A percentile compares a stretch with the other conserved stretches of the same genome.
phyloP scores from a whole-genome alignment of 306 rosid species.

The Gastrolobium villosum region DNA sequence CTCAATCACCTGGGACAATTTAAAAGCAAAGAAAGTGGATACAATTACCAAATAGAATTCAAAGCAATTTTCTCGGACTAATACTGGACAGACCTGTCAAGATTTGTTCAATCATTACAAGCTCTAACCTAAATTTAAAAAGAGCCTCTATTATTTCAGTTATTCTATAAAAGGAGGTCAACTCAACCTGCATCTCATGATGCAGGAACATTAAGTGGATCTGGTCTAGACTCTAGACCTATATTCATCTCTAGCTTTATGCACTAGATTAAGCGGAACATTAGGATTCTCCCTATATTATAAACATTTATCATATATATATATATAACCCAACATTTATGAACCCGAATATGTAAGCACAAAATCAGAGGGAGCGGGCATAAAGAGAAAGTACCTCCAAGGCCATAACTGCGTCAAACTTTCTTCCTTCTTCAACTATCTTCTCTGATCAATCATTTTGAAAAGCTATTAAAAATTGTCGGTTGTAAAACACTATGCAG shows the following conservation, averaged over 20 bases:
- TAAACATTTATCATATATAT: background rate
- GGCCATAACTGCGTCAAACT: conserved; percentile 88
- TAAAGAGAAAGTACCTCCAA: conserved; percentile 69
- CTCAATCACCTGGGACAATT: conserved; percentile 77
- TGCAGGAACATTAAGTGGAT: background rate
- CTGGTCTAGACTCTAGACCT: background rate
- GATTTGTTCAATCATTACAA: conserved; percentile 8
- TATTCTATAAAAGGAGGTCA: conserved; percentile 4
- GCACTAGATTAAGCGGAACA: no score
- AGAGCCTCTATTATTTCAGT: background rate
- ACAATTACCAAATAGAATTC: conserved; percentile 31
- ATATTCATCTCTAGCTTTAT: no score
- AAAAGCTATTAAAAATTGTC: conserved; percentile 23
- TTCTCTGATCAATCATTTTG: conserved; percentile 67
- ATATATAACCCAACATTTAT: background rate
- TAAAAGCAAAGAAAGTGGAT: conserved; percentile 27
- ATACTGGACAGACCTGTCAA: background rate
- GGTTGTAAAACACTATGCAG: background rate
- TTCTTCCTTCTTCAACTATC: conserved; percentile 81
- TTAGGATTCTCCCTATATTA: no score
- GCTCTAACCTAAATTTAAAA: background rate
- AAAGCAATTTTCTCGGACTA: background rate
- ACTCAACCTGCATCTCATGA: conserved; percentile 28
- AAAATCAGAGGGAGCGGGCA: background rate
- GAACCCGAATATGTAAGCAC: background rate